A percentile compares a stretch with the other conserved stretches of the same genome.
These are phyloP conservation scores for Nemania diffusa DNA, from an alignment of 2,329 filamentous ascomycete species.

Conservation along the genomic window DNA sequence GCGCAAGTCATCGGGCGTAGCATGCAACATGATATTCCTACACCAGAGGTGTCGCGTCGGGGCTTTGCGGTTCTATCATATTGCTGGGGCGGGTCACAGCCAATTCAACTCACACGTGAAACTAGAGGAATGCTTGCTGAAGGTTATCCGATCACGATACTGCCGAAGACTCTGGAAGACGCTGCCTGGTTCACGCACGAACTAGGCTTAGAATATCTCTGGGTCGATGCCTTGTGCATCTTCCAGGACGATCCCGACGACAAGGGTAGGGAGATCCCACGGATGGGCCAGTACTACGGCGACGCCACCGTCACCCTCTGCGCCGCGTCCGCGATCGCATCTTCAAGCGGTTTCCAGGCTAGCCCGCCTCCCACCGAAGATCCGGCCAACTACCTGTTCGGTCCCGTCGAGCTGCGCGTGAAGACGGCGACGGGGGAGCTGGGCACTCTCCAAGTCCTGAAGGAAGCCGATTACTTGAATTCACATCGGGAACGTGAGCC, in stretches of 20 bases:
- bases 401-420: slow-evolving; percentile 28
- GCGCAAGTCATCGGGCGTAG: slow-evolving; percentile 11
- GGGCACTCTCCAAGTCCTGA: slow-evolving; percentile 29
- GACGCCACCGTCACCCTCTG: slow-evolving; percentile 15
- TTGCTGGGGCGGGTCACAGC: slow-evolving; percentile 30
- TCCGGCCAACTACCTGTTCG: slow-evolving; percentile 22
- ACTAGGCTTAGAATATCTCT: slow-evolving; percentile 30
- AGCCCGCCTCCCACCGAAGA: slow-evolving; percentile 20
- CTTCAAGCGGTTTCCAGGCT: slow-evolving; percentile 3
- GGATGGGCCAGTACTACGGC: slow-evolving; percentile 13
- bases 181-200: slow-evolving; percentile 34
- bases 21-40: slow-evolving; percentile 9
- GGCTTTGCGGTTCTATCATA: slow-evolving; percentile 20
- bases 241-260: slow-evolving; percentile 19
- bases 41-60: slow-evolving; percentile 1
- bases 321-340: slow-evolving; percentile 13
- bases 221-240: slow-evolving; percentile 23
- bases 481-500: slow-evolving; percentile 25
- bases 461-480: slow-evolving; percentile 26
- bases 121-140: slow-evolving; percentile 7
- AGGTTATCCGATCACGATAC: slow-evolving; percentile 13
- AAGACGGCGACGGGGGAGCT: slow-evolving; percentile 16
- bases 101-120: slow-evolving; percentile 28
- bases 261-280: slow-evolving; percentile 12
- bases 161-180: slow-evolving; percentile 34